Evolutionary conservation across 306 rosid genomes (phyloP), one percentile per base, ranked within the genome.

Genomic region (Geum urbanum): DNA sequence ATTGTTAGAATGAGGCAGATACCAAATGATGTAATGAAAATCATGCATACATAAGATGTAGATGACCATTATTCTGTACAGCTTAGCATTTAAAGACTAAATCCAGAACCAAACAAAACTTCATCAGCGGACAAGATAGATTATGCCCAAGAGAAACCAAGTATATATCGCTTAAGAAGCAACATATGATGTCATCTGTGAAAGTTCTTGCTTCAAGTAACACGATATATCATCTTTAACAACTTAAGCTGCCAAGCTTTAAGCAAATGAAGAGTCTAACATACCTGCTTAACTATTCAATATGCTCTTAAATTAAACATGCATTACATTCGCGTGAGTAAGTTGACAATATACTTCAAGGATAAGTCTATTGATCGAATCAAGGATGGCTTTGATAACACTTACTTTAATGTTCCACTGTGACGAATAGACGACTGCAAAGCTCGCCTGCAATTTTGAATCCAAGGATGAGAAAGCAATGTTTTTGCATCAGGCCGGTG

Each of bases 401-500:
- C 39, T 77, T 78, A 94, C 99, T 91, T 94, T 66, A 87, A 62
- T 35, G 99, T 75, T 85, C 88, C 97, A 79, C 92, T 94, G 75
- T 91, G 92, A 65, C 99, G 96, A 57, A 94, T 96, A 77, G 99
- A 86, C 72, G 97, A 88, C 78, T 88, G 97, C 86, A 94, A 82
- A 45, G 49, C 95, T 51, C 91, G 97, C 76, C 91, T 83, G 78
- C 85, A 84, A 69, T 94, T 94, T 68, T 75, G 92, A 63, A 94
- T 87, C 99, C 97, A 94, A 54, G 99, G 97, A 81, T 94, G 96
- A 80, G 96, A 91, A 77, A 94, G 85, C 80, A 94, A 80, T 54
- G 97, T 83, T 75, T 94, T 94, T 37, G 99, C 99, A 84, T 94
- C 99, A 70, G 99, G 97, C 68, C 99, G 89, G 77, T 94, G 97